Conservation (phyloP, 768 basidiomycete genomes). For the Hericium rajendrae region DNA sequence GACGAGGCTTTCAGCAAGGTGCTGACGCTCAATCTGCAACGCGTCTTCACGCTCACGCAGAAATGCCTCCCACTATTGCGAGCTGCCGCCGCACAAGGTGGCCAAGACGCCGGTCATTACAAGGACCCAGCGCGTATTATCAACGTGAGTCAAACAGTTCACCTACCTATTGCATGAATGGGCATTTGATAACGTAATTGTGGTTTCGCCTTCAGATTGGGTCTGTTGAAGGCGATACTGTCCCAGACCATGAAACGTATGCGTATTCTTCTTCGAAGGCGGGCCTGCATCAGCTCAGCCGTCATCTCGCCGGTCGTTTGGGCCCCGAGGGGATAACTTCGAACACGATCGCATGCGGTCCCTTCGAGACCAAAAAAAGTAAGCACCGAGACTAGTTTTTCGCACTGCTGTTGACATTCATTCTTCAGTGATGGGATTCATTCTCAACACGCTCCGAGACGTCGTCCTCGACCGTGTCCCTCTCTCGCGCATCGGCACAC, state of each 20-base stretch:
- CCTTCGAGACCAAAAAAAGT: conserved; percentile 28
- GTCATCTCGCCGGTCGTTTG: conserved; percentile 46
- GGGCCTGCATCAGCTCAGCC: conserved; percentile 47
- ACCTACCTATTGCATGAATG: too few species aligned
- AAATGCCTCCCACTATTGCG: conserved; percentile 48
- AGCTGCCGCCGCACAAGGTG: conserved; percentile 32
- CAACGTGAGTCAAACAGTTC: conserved; percentile 31
- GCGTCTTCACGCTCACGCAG: conserved; percentile 57
- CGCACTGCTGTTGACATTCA: not conserved
- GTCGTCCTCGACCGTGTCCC: conserved; percentile 35
- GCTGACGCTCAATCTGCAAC: conserved; percentile 50
- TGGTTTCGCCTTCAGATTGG: conserved; percentile 34
- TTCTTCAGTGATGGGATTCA: conserved; percentile 42
- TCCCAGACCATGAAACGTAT: conserved; percentile 52
- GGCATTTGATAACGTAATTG: too few species aligned
- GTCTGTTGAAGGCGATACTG: conserved; percentile 46
- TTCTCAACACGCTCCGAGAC: conserved; percentile 36
- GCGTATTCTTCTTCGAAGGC: conserved; percentile 62
- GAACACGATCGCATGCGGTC: conserved; percentile 54
- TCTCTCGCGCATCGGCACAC: conserved; percentile 43
- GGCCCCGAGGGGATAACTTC: conserved; percentile 49
- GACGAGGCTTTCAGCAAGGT: conserved; percentile 54
- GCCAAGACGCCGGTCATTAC: conserved; percentile 26
- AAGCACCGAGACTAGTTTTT: not conserved
- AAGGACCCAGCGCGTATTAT: conserved; percentile 48